Evolutionary conservation across 2,329 filamentous ascomycete species (phyloP).

Genomic region (Westerdykella ornata): DNA sequence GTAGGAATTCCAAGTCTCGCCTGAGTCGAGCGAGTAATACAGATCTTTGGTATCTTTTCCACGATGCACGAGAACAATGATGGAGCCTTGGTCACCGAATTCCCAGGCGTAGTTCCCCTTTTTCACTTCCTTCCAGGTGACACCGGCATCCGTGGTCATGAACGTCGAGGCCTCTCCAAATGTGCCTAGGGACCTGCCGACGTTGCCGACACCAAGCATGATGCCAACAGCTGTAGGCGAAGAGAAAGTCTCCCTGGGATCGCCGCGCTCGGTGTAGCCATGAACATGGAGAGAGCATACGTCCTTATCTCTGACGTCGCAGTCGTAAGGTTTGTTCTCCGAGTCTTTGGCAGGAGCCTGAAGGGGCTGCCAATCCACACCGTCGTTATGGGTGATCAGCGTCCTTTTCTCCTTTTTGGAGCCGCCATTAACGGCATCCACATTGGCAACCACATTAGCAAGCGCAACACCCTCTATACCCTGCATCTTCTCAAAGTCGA

Average conservation of each 20-base stretch:
- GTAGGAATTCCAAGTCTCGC: constrained; percentile 69
- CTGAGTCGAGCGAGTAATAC: constrained; percentile 75
- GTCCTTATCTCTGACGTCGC: constrained; percentile 52
- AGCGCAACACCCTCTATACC: constrained; percentile 85
- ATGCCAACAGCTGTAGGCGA: constrained; percentile 82
- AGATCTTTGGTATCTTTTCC: constrained; percentile 59
- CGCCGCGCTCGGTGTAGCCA: constrained; percentile 83
- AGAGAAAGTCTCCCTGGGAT: constrained; percentile 78
- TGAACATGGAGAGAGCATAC: constrained; percentile 87
- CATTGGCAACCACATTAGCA: constrained; percentile 78
- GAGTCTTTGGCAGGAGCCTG: constrained; percentile 63
- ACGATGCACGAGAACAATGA: constrained; percentile 79
- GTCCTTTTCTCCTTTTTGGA: constrained; percentile 75
- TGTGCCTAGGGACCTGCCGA: constrained; percentile 63
- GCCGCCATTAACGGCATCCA: constrained; percentile 55
- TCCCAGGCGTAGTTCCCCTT: constrained; percentile 90
- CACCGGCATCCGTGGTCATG: constrained; percentile 83
- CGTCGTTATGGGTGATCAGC: constrained; percentile 94
- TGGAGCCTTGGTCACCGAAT: constrained; percentile 89
- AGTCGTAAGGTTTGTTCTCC: constrained; percentile 65
- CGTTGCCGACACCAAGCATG: constrained; percentile 87
- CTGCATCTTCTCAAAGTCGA: constrained; percentile 94
- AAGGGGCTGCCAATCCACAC: constrained; percentile 75
- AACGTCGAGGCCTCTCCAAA: constrained; percentile 78
- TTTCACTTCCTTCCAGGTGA: constrained; percentile 78